Conservation (phyloP, 768 basidiomycete species). For the Panus rudis region DNA sequence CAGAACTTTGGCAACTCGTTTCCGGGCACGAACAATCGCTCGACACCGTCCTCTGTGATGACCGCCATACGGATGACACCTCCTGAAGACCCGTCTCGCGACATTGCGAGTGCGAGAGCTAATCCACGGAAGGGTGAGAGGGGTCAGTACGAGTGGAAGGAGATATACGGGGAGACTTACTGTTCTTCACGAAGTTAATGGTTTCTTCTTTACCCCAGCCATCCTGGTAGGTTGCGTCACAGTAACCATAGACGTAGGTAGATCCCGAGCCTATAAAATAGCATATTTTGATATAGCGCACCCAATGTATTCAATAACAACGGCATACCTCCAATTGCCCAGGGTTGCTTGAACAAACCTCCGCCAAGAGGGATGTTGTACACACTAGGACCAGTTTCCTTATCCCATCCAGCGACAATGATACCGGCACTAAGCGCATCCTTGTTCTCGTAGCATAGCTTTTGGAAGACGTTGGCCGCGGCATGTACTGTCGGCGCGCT, state of each 20-base stretch:
- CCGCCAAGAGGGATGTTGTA: constrained; percentile 98
- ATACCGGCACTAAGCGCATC: constrained; percentile 85
- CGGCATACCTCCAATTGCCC: constrained; percentile 90
- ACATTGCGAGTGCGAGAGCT: constrained; percentile 95
- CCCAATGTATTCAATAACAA: constrained; percentile 1
- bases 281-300: not conserved
- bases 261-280: constrained; percentile 73
- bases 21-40: constrained; percentile 89
- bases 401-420: constrained; percentile 98
- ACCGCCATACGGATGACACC: constrained; percentile 97
- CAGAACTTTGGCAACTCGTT: constrained; percentile 85
- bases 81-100: constrained; percentile 95
- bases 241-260: constrained; percentile 98
- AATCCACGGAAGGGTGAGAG: constrained; percentile 1
- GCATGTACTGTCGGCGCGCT: constrained; percentile 70
- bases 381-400: constrained; percentile 81
- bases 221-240: constrained; percentile 95
- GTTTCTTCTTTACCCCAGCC: constrained; percentile 89
- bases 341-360: constrained; percentile 93
- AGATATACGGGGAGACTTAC: constrained; percentile 44
- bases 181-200: constrained; percentile 91
- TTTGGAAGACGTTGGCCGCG: constrained; percentile 80
- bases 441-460: constrained; percentile 91
- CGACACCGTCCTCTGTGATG: constrained; percentile 88
- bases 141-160: not conserved